Evolutionary conservation across 441 rosid genomes (phyloP), one percentile per base, ranked within the genome.

Genomic region (Erodium chrysanthum): DNA sequence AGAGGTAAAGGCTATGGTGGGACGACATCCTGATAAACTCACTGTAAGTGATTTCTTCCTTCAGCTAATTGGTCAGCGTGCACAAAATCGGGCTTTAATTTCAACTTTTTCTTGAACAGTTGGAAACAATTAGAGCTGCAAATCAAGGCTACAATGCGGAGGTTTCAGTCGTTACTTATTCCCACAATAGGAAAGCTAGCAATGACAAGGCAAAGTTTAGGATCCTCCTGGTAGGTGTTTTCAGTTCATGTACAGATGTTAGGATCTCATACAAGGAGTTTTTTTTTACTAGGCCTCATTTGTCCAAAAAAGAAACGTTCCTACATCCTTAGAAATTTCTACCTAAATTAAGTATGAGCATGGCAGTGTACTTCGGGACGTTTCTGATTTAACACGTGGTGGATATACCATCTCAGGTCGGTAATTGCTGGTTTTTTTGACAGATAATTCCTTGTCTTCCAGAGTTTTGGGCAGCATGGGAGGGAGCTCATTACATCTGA

Each of bases 381-480:
- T 68, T 73, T 65, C 52, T 23, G 44, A 33, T 68, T 71, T 76
- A 64, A 52, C 65, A 64, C 66, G 69, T 79, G 71, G 73, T 58
- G 64, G 44, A 65, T 75, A 84, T 78, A 73, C 46, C 35, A 74
- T 81, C 78, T 80, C 85, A 80, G 81, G 75, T 80, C 74, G 70
- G 89, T 84, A 77, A 84, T 84, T 86, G 82, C 80, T 87, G 85
- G 83, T 86, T 79, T 85, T 88, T 62, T 86, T 90, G 94, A 91
- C 90, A 90, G 95, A 90, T 86, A 85, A 89, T 91, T 90, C 83
- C 91, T 95, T 95, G 92, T 90, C 88, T 89, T 91, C 94, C 96
- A 95, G 99, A 92, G 92, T 90, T 95, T 95, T 76, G 99, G 99
- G 69, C 99, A 91, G 89, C 97, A 95, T 71, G 96, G 97, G 35